These are phyloP conservation scores for Solanum appendiculatum DNA, from an alignment of 257 asterid species.

Conservation along the genomic window DNA sequence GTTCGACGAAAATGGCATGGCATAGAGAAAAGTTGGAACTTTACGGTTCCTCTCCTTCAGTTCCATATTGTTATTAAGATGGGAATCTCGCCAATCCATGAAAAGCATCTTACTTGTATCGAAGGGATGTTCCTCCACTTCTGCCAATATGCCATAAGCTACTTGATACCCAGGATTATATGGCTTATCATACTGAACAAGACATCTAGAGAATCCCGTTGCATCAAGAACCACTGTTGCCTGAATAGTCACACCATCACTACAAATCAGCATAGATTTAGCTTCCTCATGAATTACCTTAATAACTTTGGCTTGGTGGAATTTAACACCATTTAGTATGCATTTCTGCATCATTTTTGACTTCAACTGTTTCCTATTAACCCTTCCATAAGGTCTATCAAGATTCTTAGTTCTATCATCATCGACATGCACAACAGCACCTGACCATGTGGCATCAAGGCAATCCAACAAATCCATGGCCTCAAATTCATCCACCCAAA, in stretches of 20 bases:
- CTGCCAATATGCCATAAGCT: conserved; percentile 92
- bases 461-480: conserved; percentile 98
- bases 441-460: conserved; percentile 88
- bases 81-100: conserved; percentile 99
- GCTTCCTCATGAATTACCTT: conserved; percentile 83
- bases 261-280: conserved; percentile 72
- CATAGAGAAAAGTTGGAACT: conserved; percentile 87
- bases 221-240: conserved; percentile 97
- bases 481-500: conserved; percentile 99
- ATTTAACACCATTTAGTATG: conserved; percentile 78
- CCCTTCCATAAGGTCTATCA: conserved; percentile 86
- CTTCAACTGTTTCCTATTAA: conserved; percentile 73
- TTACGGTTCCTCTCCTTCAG: conserved; percentile 57
- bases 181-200: conserved; percentile 86
- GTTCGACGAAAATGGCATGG: conserved; percentile 86
- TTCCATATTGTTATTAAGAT: conserved; percentile 43
- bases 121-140: conserved; percentile 87
- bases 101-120: conserved; percentile 84
- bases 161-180: conserved; percentile 98
- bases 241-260: conserved; percentile 77
- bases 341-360: conserved; percentile 98
- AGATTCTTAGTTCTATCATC: conserved; percentile 61
- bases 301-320: conserved; percentile 92
- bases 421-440: conserved; percentile 63
- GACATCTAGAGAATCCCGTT: conserved; percentile 81